Evolutionary conservation across 495 filamentous ascomycete genomes (phyloP), one percentile per base, ranked within the genome.

Genomic region (Tirmania nivea): DNA sequence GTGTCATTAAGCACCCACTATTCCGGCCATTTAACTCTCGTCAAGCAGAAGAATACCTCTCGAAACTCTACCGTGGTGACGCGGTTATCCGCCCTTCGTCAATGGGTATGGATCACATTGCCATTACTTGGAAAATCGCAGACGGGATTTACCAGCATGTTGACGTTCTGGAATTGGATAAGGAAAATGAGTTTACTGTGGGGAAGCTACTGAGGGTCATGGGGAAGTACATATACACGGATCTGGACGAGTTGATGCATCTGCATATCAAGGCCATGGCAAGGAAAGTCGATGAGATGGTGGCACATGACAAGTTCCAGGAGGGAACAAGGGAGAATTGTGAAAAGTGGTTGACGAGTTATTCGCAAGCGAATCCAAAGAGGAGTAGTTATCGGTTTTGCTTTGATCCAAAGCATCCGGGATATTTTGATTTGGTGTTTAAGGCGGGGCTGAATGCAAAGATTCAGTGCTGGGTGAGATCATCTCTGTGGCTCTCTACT

Each of bases 221-320:
- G 12, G 82, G 84, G 48, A 84, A 83, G 62, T 88, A 86, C 66
- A 89, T 74, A 4, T 97, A 97, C 71, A 83, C 77, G 50, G 90
- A 97, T 81, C 70, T 97, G 53, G 90, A 97, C 68, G 90, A 97
- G 68, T 68, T 97, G 68, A 96, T 97, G 60, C 88, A 88, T 66
- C 86, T 86, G 55, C 90, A 97, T 58, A 84, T 97, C 61, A 89
- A 93, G 69, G 83, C 88, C 35, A 95, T 95, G 89, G 84, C 86
- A 34, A 85, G 81, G 70, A 97, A 97, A 70, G 88, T 95, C 8
- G 89, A 94, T 51, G 90, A 97, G 70, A 81, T 97, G 72, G 85
- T 84, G 74, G 70, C 81, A 57, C 77, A 94, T 68, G 87, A 94
- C 59, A 92, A 93, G 66, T 96, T 82, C 66, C 84, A 90, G 63